Percentiles rank a stretch among this genome's conserved stretches.
Evolutionary conservation across 805 yeast species (phyloP).

Genomic region (Wickerhamomyces queroliae): DNA sequence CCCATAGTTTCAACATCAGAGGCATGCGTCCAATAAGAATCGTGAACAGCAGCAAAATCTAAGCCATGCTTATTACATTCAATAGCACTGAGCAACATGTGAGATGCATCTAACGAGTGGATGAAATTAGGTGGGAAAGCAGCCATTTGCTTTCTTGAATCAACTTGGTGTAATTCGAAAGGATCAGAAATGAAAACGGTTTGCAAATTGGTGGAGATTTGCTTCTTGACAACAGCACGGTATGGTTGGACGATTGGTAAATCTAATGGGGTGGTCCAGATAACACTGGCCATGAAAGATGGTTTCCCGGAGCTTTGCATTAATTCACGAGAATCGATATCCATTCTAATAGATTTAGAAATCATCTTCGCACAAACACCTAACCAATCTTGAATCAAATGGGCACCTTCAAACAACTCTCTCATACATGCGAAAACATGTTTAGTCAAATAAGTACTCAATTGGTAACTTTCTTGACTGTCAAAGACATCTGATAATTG

Average conservation of each 20-base stretch:
- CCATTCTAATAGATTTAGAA: constrained; percentile 69
- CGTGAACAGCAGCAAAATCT: constrained; percentile 92
- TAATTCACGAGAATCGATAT: constrained; percentile 40
- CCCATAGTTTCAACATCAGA: constrained; percentile 73
- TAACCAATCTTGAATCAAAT: constrained; percentile 93
- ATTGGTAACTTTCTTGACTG: constrained; percentile 40
- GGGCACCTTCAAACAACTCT: constrained; percentile 87
- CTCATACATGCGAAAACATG: constrained; percentile 82
- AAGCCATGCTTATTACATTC: constrained; percentile 62
- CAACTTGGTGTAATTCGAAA: constrained; percentile 74
- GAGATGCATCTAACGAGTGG: constrained; percentile 95
- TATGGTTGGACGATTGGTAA: constrained; percentile 97
- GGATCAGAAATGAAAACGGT: constrained; percentile 87
- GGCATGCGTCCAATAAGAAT: constrained; percentile 98
- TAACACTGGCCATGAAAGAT: constrained; percentile 76
- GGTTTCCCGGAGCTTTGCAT: constrained; percentile 42
- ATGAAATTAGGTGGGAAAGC: constrained; percentile 96
- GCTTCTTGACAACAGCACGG: constrained; percentile 58
- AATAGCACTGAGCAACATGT: constrained; percentile 86
- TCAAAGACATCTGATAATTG: constrained; percentile 60
- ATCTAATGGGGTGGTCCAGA: constrained; percentile 97
- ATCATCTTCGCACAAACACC: constrained; percentile 81
- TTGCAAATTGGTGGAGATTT: constrained; percentile 78
- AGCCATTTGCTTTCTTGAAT: constrained; percentile 81
- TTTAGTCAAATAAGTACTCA: constrained; percentile 61